A percentile compares a stretch with the other conserved stretches of the same genome.
These are phyloP conservation scores for Coemansia sp. DNA, from an alignment of 371 early-diverging fungal genomes.

Conservation along the genomic window DNA sequence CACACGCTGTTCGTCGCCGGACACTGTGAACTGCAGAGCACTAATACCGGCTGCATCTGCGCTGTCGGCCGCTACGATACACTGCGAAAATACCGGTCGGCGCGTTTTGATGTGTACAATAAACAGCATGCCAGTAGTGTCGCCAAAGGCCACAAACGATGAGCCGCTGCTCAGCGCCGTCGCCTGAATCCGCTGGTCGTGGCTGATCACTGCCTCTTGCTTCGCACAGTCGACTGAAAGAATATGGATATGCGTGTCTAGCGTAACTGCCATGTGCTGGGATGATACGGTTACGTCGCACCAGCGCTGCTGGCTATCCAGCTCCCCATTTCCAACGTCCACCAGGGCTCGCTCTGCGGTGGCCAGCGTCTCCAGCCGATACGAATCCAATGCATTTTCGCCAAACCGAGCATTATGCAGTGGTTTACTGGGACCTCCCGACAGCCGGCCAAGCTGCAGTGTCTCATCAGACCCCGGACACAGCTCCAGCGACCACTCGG, in stretches of 20 bases:
- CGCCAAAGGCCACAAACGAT: conserved; percentile 49
- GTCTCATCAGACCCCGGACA: conserved; percentile 30
- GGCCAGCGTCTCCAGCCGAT: conserved; percentile 37
- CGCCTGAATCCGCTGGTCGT: conserved; percentile 13
- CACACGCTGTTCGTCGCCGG: conserved; percentile 3
- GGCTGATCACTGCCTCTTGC: conserved; percentile 34
- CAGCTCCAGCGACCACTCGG: conserved; percentile 25
- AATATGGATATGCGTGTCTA: conserved; percentile 25
- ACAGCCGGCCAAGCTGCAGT: conserved; percentile 24
- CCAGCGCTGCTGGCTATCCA: conserved; percentile 7
- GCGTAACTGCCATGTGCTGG: conserved; percentile 24
- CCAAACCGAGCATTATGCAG: too few relatives aligned
- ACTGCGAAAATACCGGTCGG: conserved; percentile 32
- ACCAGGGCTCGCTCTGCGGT: conserved; percentile 9
- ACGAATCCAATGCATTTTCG: conserved; percentile 30
- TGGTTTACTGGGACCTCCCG: background rate
- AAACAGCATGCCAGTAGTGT: conserved; percentile 32
- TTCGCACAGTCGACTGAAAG: conserved; percentile 12
- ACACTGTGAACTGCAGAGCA: conserved; percentile 21
- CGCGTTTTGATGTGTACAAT: conserved; percentile 43
- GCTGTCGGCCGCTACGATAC: background rate
- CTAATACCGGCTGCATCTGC: background rate
- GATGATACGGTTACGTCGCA: conserved; percentile 21
- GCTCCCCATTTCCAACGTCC: background rate
- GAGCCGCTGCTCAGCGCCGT: conserved; percentile 33